These are phyloP conservation scores for Candida adriatica DNA, from an alignment of 805 yeast species.

Conservation along the genomic window DNA sequence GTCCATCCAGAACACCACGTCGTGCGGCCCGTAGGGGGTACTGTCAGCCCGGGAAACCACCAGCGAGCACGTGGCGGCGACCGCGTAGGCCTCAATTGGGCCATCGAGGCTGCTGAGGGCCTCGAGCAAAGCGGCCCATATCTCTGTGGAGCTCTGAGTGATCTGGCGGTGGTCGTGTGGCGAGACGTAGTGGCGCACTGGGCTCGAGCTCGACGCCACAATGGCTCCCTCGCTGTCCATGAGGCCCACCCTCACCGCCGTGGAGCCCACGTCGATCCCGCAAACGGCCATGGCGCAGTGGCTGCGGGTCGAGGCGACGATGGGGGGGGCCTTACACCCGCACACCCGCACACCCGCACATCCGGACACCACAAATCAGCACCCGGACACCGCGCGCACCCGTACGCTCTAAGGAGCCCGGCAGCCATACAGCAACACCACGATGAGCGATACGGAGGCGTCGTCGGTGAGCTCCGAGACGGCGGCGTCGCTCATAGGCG, in stretches of 20 bases:
- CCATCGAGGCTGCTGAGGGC: neutral
- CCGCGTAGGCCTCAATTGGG: constrained; percentile 26
- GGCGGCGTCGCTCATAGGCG: constrained; percentile 36
- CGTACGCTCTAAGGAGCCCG: neutral
- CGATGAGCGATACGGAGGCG: too few relatives aligned
- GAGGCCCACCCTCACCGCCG: constrained; percentile 37
- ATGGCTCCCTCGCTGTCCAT: constrained; percentile 17
- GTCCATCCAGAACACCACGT: constrained; percentile 59
- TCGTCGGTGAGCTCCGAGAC: constrained; percentile 3
- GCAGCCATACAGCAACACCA: too few relatives aligned
- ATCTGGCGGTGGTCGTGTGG: constrained; percentile 17
- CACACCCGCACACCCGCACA: neutral
- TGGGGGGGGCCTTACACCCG: too few relatives aligned
- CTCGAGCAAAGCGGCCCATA: constrained; percentile 26
- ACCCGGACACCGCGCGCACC: neutral
- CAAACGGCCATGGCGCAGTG: neutral
- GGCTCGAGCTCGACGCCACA: constrained; percentile 7
- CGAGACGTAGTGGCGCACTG: constrained; percentile 21
- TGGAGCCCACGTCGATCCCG: constrained; percentile 49
- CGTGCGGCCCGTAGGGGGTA: constrained; percentile 26
- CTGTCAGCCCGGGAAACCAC: constrained; percentile 32
- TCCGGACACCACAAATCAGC: neutral
- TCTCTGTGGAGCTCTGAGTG: constrained; percentile 38
- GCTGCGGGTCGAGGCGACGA: neutral
- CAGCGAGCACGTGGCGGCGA: constrained; percentile 56